Percentiles rank a stretch among this genome's conserved stretches.
Evolutionary conservation across 768 basidiomycete genomes (phyloP).

Genomic region (Psilocybe cubensis): DNA sequence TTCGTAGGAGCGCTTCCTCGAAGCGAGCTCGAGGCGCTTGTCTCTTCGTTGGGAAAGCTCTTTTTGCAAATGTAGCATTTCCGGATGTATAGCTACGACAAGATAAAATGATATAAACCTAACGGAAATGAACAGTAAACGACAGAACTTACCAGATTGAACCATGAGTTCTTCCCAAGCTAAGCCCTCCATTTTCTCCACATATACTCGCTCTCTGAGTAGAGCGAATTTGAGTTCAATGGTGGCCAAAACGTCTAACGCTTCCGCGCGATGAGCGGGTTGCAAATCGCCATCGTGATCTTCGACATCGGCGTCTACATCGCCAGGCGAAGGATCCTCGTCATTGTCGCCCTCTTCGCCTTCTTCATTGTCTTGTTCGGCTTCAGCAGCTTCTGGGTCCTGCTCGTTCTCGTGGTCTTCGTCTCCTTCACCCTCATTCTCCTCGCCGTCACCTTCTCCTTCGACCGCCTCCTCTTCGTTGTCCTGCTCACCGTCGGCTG

Average conservation of each 20-base stretch:
- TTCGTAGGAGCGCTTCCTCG: constrained; percentile 73
- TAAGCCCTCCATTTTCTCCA: constrained; percentile 92
- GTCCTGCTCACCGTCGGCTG: constrained; percentile 14
- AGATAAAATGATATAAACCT: not conserved
- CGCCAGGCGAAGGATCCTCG: constrained; percentile 26
- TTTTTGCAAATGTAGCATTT: constrained; percentile 78
- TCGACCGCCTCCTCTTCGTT: constrained; percentile 16
- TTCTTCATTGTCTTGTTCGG: constrained; percentile 39
- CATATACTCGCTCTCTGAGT: constrained; percentile 83
- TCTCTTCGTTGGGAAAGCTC: constrained; percentile 81
- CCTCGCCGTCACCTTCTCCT: constrained; percentile 13
- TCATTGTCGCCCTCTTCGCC: constrained; percentile 32
- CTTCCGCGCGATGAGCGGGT: constrained; percentile 83
- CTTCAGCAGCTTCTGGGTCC: constrained; percentile 23
- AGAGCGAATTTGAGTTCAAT: constrained; percentile 95
- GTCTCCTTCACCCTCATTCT: constrained; percentile 16
- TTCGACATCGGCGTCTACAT: constrained; percentile 21
- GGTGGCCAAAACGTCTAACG: constrained; percentile 82
- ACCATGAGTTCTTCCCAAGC: constrained; percentile 89
- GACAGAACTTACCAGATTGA: constrained; percentile 60
- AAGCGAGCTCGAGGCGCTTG: constrained; percentile 80
- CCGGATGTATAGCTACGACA: constrained; percentile 77
- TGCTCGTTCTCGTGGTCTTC: constrained; percentile 32
- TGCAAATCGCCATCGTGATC: constrained; percentile 61
- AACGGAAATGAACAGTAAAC: not conserved